phyloP scores from a whole-genome alignment of 208 protist species.

The Angomonas deanei region DNA sequence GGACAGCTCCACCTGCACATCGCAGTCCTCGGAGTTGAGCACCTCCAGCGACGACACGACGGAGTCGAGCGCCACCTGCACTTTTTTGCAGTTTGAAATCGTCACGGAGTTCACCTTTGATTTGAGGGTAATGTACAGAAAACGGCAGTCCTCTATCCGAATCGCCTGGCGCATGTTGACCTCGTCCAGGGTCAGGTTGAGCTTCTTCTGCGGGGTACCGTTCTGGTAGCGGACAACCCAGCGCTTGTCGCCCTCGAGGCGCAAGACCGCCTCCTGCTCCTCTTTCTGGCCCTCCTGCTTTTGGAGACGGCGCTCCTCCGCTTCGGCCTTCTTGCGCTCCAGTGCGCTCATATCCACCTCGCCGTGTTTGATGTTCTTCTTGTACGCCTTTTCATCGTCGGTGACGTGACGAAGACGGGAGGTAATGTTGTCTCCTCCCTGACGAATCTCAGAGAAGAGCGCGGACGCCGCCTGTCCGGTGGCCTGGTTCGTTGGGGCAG shows the following conservation, averaged over 20 bases:
- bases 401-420: constrained; percentile 61
- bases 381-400: constrained; percentile 72
- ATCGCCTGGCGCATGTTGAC: constrained; percentile 69
- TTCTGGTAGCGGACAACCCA: constrained; percentile 58
- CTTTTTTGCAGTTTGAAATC: constrained; percentile 60
- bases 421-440: constrained; percentile 63
- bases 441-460: constrained; percentile 71
- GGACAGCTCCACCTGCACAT: constrained; percentile 57
- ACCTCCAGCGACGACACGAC: constrained; percentile 67
- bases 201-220: constrained; percentile 28
- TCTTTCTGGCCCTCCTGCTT: constrained; percentile 10
- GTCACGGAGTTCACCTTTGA: constrained; percentile 80
- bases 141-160: constrained; percentile 60
- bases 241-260: constrained; percentile 63
- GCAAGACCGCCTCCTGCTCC: constrained; percentile 14
- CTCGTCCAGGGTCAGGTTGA: constrained; percentile 44
- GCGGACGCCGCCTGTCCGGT: constrained; percentile 39
- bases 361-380: constrained; percentile 67
- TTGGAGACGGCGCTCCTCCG: constrained; percentile 19
- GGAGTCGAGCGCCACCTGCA: constrained; percentile 62
- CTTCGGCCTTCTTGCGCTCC: constrained; percentile 53
- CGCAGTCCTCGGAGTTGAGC: constrained; percentile 48
- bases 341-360: constrained; percentile 54
- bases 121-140: constrained; percentile 54
- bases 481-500: not conserved